These are phyloP conservation scores for Starmerella stellata DNA, from an alignment of 805 yeast species.

Conservation along the genomic window DNA sequence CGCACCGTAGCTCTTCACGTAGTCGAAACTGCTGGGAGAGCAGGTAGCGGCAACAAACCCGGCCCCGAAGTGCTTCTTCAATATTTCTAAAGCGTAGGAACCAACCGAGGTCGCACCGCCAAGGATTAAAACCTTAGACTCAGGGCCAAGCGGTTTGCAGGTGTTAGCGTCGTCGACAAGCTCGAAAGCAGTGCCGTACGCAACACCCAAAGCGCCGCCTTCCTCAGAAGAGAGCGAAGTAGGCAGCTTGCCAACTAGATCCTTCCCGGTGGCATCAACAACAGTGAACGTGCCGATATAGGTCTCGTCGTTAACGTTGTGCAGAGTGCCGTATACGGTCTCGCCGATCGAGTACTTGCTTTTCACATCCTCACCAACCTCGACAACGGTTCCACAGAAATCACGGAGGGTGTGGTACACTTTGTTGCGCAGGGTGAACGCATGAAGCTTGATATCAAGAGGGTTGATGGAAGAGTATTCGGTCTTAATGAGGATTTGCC, in stretches of 20 bases:
- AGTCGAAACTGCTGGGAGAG: slow-evolving; percentile 31
- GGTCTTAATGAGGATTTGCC: slow-evolving; percentile 33
- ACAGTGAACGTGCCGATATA: slow-evolving; percentile 18
- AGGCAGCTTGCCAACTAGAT: slow-evolving; percentile 29
- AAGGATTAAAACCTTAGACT: slow-evolving; percentile 37
- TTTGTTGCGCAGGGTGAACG: slow-evolving; percentile 7
- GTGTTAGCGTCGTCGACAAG: slow-evolving; percentile 22
- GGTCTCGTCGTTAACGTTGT: slow-evolving; percentile 1
- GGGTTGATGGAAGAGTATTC: slow-evolving; percentile 46
- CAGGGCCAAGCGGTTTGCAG: slow-evolving; percentile 22
- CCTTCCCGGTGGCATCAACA: slow-evolving; percentile 23
- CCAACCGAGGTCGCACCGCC: slow-evolving; percentile 74
- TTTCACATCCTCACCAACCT: slow-evolving; percentile 33
- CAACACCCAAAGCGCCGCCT: slow-evolving; percentile 51
- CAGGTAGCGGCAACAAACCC: slow-evolving; percentile 39
- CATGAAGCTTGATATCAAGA: slow-evolving; percentile 37
- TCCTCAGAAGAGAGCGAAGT: slow-evolving; percentile 30
- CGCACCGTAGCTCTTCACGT: slow-evolving; percentile 38
- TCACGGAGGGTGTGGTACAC: slow-evolving; percentile 49
- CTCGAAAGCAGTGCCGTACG: slow-evolving; percentile 42
- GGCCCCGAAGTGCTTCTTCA: slow-evolving; percentile 33
- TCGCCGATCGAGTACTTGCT: slow-evolving; percentile 36
- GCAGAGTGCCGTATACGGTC: slow-evolving; percentile 39
- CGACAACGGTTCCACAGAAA: slow-evolving; percentile 41
- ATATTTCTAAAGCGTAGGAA: slow-evolving; percentile 35